phyloP scores from a whole-genome alignment of 306 rosid genomes.

The Lablab purpureus region DNA sequence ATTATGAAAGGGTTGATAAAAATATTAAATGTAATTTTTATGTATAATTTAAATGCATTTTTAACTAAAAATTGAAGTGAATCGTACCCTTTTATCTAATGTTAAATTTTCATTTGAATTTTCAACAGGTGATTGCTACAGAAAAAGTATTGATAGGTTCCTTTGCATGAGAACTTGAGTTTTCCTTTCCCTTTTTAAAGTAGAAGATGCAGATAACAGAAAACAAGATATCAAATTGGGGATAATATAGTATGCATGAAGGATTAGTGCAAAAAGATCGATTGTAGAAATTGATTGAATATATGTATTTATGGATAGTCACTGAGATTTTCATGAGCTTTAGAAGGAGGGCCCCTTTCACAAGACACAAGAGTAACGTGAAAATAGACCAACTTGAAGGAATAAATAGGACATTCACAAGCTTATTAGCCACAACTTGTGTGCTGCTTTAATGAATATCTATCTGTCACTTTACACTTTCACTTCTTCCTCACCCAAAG shows the following conservation, averaged over 20 bases:
- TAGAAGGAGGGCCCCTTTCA: conserved; percentile 38
- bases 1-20: no score
- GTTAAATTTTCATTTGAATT: no score
- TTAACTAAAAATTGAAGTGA: no score
- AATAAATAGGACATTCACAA: conserved; percentile 33
- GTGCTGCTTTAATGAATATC: conserved; percentile 8
- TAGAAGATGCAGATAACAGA: not conserved
- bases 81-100: no score
- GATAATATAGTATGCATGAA: no score
- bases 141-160: not conserved
- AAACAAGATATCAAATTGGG: not conserved
- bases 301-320: no score
- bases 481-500: conserved; percentile 10
- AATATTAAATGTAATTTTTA: no score
- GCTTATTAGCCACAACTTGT: conserved; percentile 40
- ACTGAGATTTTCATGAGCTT: not conserved
- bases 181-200: not conserved
- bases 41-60: no score
- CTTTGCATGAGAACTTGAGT: not conserved
- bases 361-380: conserved; percentile 44
- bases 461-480: conserved; percentile 24
- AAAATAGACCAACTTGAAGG: conserved; percentile 39
- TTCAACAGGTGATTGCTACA: no score
- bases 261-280: no score
- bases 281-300: not conserved